Percentiles rank a stretch among this genome's conserved stretches.
These are phyloP conservation scores for Podospora bellae-mahoneyi DNA, from an alignment of 495 filamentous ascomycete species.

Conservation along the genomic window DNA sequence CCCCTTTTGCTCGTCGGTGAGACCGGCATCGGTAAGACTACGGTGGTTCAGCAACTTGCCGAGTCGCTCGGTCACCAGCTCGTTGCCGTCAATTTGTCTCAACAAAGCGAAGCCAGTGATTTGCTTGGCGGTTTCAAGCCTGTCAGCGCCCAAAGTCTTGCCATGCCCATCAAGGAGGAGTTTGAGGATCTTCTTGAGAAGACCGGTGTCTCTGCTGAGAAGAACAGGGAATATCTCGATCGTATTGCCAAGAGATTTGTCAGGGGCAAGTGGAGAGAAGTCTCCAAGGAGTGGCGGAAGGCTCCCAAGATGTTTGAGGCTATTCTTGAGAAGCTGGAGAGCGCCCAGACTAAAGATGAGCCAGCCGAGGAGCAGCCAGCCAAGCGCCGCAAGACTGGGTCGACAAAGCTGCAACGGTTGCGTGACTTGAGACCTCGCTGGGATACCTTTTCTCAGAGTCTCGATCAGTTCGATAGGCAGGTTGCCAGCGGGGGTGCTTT, in stretches of 20 bases:
- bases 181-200: conserved; percentile 85
- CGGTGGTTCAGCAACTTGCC: conserved; percentile 88
- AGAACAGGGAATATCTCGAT: conserved; percentile 82
- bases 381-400: conserved; percentile 81
- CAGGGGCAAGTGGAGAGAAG: conserved; percentile 77
- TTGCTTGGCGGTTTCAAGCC: conserved; percentile 95
- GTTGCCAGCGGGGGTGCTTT: conserved; percentile 76
- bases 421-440: conserved; percentile 66
- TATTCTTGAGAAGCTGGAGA: conserved; percentile 54
- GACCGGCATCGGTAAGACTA: conserved; percentile 97
- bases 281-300: conserved; percentile 83
- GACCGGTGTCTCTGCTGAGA: conserved; percentile 75
- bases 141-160: conserved; percentile 80
- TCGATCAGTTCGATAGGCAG: conserved; percentile 79
- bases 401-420: conserved; percentile 54
- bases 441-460: conserved; percentile 70
- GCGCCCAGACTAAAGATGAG: conserved; percentile 29
- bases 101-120: conserved; percentile 94
- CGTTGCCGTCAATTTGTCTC: conserved; percentile 88
- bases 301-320: conserved; percentile 78
- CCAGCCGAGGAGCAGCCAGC: conserved; percentile 58
- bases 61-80: conserved; percentile 76
- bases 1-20: conserved; percentile 93
- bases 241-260: conserved; percentile 73
- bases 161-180: conserved; percentile 85